These are phyloP conservation scores for Alloteropsis semialata DNA, from an alignment of 176 grass and related monocot species.

Conservation along the genomic window DNA sequence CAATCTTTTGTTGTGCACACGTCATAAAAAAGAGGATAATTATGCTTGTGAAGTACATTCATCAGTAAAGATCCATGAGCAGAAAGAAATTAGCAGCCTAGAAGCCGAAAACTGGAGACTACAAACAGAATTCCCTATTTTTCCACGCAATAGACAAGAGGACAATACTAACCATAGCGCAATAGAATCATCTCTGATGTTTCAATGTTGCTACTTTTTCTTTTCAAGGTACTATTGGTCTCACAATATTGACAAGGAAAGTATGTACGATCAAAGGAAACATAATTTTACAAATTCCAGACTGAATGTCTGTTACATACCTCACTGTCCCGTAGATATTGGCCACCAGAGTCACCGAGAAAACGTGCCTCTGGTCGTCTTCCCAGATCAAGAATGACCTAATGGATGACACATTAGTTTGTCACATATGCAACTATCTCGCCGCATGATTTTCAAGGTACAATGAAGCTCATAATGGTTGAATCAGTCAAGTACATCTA, in stretches of 20 bases:
- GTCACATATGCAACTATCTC: background rate
- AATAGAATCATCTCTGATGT: background rate
- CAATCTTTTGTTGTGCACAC: background rate
- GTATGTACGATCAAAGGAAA: background rate
- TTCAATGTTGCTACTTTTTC: background rate
- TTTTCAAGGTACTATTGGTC: conserved; percentile 7
- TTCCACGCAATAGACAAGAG: background rate
- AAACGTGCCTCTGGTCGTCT: conserved; percentile 92
- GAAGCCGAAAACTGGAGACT: background rate
- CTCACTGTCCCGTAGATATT: conserved; percentile 88
- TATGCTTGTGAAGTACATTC: background rate
- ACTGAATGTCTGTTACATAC: conserved; percentile 26
- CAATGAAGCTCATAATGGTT: background rate
- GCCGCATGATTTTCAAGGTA: background rate
- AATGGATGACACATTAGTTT: conserved; percentile 19
- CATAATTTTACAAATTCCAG: background rate
- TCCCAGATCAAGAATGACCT: conserved; percentile 95
- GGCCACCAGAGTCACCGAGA: conserved; percentile 76
- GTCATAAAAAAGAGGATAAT: background rate
- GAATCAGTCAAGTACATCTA: background rate
- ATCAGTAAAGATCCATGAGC: background rate
- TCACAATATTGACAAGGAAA: background rate
- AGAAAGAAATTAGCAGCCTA: conserved; percentile 1
- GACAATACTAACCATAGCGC: background rate
- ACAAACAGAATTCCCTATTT: background rate